phyloP scores from a whole-genome alignment of 2,329 filamentous ascomycete genomes.

The Colletotrichum tropicale region DNA sequence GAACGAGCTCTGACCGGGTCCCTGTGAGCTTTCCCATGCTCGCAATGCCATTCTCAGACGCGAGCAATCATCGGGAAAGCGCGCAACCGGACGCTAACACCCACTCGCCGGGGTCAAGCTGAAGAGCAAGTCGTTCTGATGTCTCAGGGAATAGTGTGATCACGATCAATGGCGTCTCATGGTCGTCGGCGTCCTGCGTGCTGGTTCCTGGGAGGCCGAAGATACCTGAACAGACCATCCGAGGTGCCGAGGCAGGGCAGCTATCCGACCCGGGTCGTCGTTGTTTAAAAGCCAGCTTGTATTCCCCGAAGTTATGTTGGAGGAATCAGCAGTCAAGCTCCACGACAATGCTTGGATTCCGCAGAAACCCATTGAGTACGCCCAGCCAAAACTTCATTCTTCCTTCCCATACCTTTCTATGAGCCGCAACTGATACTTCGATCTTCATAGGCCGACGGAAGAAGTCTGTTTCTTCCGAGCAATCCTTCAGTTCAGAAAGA shows the following conservation, averaged over 20 bases:
- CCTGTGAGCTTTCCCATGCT: background rate
- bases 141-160: background rate
- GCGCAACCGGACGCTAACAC: background rate
- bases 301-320: background rate
- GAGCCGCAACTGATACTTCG: background rate
- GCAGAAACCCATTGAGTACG: slow-evolving; percentile 15
- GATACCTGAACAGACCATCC: background rate
- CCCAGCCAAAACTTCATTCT: background rate
- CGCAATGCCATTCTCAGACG: background rate
- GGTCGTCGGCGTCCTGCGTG: background rate
- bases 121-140: background rate
- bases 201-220: background rate
- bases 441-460: background rate
- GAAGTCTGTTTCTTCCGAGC: slow-evolving; percentile 7
- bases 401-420: background rate
- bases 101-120: background rate
- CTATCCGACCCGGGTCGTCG: background rate
- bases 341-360: slow-evolving; percentile 16
- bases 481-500: background rate
- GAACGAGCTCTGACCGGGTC: background rate
- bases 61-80: background rate
- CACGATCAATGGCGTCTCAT: background rate
- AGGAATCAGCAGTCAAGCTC: background rate
- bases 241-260: background rate
- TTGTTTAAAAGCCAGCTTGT: background rate